Conservation (phyloP, 1,284 basidiomycete genomes). For the Ustilago tritici region DNA sequence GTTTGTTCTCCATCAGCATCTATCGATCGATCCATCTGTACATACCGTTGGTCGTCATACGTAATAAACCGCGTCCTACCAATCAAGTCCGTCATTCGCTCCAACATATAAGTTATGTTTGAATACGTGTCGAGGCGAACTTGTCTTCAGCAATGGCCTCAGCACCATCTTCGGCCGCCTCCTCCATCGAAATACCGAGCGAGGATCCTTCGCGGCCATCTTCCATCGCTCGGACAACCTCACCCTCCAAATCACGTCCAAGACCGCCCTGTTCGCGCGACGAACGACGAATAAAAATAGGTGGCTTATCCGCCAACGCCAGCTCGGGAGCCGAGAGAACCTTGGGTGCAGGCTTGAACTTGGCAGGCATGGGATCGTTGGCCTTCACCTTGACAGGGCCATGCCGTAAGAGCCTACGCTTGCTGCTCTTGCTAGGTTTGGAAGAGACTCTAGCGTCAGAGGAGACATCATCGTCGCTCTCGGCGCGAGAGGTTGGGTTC, state of each 20-base stretch:
- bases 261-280: slow-evolving; percentile 61
- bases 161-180: slow-evolving; percentile 16
- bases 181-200: slow-evolving; percentile 37
- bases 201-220: slow-evolving; percentile 45
- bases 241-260: slow-evolving; percentile 63
- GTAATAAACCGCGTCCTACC: too few relatives aligned
- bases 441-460: slow-evolving; percentile 2
- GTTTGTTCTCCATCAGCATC: too few relatives aligned
- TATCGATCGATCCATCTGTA: too few relatives aligned
- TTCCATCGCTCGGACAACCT: slow-evolving; percentile 52
- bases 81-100: too few relatives aligned
- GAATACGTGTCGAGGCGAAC: slow-evolving; percentile 14
- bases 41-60: too few relatives aligned
- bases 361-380: slow-evolving; percentile 38
- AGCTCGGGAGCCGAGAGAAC: slow-evolving; percentile 39
- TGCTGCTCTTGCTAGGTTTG: slow-evolving; percentile 30
- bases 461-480: slow-evolving; percentile 30
- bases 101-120: not conserved
- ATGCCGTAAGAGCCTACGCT: slow-evolving; percentile 32
- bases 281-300: slow-evolving; percentile 53
- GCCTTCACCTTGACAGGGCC: slow-evolving; percentile 45
- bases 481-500: slow-evolving; percentile 7
- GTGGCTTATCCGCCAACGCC: slow-evolving; percentile 46
- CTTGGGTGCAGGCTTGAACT: slow-evolving; percentile 24
- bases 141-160: slow-evolving; percentile 4